Evolutionary conservation across 192 early-diverging fungal species (phyloP).

Genomic region (Chytriomyces sp.): DNA sequence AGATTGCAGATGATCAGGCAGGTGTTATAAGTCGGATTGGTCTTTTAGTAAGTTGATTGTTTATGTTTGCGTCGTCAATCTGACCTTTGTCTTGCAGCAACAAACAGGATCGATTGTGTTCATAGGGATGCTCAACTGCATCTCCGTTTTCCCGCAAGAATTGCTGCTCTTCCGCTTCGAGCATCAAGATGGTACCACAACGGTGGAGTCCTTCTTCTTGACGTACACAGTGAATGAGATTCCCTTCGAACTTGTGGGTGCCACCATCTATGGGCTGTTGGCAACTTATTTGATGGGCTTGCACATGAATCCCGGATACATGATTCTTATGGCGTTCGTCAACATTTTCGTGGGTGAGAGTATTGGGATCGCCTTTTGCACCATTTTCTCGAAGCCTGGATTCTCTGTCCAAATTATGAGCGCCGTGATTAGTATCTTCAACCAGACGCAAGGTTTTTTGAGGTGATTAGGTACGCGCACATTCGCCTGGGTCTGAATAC

Average conservation of each 20-base stretch:
- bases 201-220: slow-evolving; percentile 45
- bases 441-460: slow-evolving; percentile 28
- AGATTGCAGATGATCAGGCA: slow-evolving; percentile 27
- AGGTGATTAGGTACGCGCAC: not conserved
- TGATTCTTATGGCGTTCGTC: slow-evolving; percentile 11
- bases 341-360: slow-evolving; percentile 44
- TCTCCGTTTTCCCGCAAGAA: slow-evolving; percentile 46
- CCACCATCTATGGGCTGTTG: slow-evolving; percentile 25
- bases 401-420: slow-evolving; percentile 49
- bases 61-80: not conserved
- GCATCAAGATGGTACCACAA: slow-evolving; percentile 42
- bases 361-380: slow-evolving; percentile 52
- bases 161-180: slow-evolving; percentile 40
- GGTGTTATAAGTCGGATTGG: slow-evolving; percentile 43
- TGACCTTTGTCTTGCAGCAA: slow-evolving; percentile 32
- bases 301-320: slow-evolving; percentile 2
- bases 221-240: slow-evolving; percentile 33
- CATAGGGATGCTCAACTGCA: slow-evolving; percentile 50
- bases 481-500: not conserved
- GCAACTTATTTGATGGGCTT: slow-evolving; percentile 14
- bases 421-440: slow-evolving; percentile 38
- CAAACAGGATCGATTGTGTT: slow-evolving; percentile 43
- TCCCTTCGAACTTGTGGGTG: slow-evolving; percentile 41
- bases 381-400: slow-evolving; percentile 43
- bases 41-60: slow-evolving; percentile 31